These are phyloP conservation scores for Gillenia trifoliata DNA, from an alignment of 306 rosid species.

Conservation along the genomic window DNA sequence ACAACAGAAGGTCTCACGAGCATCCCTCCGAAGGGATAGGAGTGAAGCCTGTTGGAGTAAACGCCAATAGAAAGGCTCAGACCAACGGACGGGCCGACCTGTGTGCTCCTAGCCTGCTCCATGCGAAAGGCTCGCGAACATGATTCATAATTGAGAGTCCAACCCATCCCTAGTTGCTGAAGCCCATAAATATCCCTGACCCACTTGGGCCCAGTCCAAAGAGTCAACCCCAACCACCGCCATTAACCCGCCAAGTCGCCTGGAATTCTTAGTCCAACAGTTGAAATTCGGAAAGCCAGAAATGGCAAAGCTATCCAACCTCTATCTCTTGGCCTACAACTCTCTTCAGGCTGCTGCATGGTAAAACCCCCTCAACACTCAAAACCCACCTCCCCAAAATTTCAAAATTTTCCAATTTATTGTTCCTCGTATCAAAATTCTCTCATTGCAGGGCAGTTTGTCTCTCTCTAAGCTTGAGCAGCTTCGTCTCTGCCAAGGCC, in stretches of 20 bases:
- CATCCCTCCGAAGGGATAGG: too few species aligned
- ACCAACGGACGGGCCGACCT: too few species aligned
- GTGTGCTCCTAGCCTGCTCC: too few species aligned
- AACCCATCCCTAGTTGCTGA: background rate
- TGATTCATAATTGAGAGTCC: too few species aligned
- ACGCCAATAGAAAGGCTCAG: too few species aligned
- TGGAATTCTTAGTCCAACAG: background rate
- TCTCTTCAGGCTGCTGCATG: conserved; percentile 67
- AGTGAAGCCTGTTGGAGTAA: too few species aligned
- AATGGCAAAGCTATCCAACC: conserved; percentile 40
- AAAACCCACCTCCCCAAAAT: background rate
- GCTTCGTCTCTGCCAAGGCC: conserved; percentile 39
- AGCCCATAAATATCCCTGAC: background rate
- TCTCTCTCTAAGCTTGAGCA: conserved; percentile 35
- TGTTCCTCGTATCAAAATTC: background rate
- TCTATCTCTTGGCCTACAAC: conserved; percentile 71
- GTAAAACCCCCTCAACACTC: conserved; percentile 18
- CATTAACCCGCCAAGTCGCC: background rate
- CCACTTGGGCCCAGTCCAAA: background rate
- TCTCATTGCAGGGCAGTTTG: conserved; percentile 51
- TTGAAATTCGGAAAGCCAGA: conserved; percentile 2
- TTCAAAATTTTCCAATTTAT: too few species aligned
- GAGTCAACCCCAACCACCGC: background rate
- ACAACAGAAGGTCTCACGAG: too few species aligned
- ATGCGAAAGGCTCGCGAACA: too few species aligned